Evolutionary conservation across 2,329 filamentous ascomycete genomes (phyloP).

Genomic region (Microdochium bolleyi): DNA sequence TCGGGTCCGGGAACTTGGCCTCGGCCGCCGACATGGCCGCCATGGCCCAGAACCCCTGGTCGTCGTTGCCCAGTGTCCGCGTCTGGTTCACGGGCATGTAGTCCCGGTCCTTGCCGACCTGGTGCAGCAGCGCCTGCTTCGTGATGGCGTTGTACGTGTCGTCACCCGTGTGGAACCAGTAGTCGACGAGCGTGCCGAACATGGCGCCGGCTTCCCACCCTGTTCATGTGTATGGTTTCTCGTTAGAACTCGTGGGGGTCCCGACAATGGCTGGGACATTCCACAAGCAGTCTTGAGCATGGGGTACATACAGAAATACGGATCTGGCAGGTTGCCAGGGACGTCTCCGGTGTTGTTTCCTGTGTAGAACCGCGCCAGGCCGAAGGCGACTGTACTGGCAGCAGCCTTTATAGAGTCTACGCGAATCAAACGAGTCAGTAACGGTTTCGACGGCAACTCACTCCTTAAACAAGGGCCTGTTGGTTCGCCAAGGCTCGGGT

Average conservation of each 20-base stretch:
- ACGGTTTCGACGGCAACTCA: not conserved
- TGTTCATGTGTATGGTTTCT: slow-evolving; percentile 41
- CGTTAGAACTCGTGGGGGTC: too few relatives aligned
- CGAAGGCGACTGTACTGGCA: slow-evolving; percentile 21
- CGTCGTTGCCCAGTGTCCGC: slow-evolving; percentile 58
- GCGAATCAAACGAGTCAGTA: slow-evolving; percentile 2
- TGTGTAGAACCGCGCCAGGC: slow-evolving; percentile 23
- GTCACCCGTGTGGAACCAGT: slow-evolving; percentile 65
- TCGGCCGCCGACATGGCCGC: slow-evolving; percentile 73
- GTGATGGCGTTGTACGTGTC: slow-evolving; percentile 53
- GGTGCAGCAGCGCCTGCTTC: slow-evolving; percentile 50
- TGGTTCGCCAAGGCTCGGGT: not conserved
- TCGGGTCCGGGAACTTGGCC: slow-evolving; percentile 64
- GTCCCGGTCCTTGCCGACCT: slow-evolving; percentile 49
- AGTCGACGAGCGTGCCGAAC: slow-evolving; percentile 64
- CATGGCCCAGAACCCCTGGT: slow-evolving; percentile 82
- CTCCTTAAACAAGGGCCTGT: too few relatives aligned
- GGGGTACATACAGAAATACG: slow-evolving; percentile 55
- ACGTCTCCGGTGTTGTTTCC: slow-evolving; percentile 52
- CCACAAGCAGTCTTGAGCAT: too few relatives aligned
- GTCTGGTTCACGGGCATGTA: slow-evolving; percentile 64
- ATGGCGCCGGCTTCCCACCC: slow-evolving; percentile 70
- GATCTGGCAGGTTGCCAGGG: slow-evolving; percentile 48
- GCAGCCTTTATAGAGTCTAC: slow-evolving; percentile 40
- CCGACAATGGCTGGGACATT: too few relatives aligned